Conservation (phyloP, 2,329 filamentous ascomycete genomes). For the Zarea fungicola region DNA sequence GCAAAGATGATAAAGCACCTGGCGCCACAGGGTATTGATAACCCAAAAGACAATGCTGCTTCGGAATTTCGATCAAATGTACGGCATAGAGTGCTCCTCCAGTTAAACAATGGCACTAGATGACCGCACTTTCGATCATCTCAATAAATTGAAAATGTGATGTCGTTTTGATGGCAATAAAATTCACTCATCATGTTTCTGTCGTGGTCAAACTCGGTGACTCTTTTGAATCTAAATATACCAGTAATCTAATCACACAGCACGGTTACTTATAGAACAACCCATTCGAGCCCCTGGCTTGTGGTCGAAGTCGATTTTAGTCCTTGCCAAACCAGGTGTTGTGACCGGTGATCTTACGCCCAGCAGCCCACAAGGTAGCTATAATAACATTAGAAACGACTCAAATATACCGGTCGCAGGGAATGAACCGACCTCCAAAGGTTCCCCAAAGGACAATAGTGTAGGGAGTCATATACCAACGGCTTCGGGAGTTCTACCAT, state of each 20-base stretch:
- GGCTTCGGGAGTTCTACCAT: slow-evolving; percentile 58
- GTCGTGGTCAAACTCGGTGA: neutral
- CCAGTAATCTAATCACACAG: slow-evolving; percentile 6
- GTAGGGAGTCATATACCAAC: slow-evolving; percentile 63
- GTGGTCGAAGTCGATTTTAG: slow-evolving; percentile 27
- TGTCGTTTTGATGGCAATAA: neutral
- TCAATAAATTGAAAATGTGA: neutral
- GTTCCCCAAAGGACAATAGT: slow-evolving; percentile 58
- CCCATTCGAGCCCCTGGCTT: neutral
- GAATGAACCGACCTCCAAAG: slow-evolving; percentile 50
- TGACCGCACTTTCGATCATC: neutral
- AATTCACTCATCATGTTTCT: neutral
- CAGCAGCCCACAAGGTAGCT: slow-evolving; percentile 65
- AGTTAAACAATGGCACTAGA: slow-evolving; percentile 9
- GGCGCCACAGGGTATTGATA: slow-evolving; percentile 58
- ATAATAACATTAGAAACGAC: slow-evolving; percentile 17
- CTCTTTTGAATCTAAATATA: slow-evolving; percentile 2
- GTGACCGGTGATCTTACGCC: slow-evolving; percentile 68
- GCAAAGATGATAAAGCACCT: slow-evolving; percentile 86
- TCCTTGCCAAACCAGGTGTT: slow-evolving; percentile 69
- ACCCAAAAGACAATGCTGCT: too few relatives aligned
- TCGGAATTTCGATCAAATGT: too few relatives aligned
- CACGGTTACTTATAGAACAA: neutral
- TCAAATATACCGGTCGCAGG: neutral
- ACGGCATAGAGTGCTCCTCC: neutral